Evolutionary conservation across 345 rosid genomes (phyloP), one percentile per base, ranked within the genome.

Genomic region (Eucalyptus marginata): DNA sequence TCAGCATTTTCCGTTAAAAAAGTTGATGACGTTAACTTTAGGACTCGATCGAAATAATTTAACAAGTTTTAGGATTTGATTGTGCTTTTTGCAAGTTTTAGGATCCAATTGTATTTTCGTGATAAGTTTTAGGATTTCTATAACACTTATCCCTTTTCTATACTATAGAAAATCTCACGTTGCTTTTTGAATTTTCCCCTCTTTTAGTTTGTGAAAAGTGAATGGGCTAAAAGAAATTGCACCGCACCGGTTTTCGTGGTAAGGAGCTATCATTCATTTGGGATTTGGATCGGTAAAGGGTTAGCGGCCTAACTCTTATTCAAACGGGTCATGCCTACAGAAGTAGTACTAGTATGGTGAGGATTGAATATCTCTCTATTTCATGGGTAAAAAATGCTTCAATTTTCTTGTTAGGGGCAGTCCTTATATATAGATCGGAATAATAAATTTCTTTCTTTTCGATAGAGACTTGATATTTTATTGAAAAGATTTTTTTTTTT

Each of bases 351-450:
- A 8, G 44, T 17, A 4, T 0, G 1, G 13, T 9, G 44, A 33
- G 13, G 3, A 33, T 68, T 68, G 44, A 33, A 68, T n/a, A 15
- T 33, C 44, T 8, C 80, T 68, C 44, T 33, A 17, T 68, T 68
- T 16, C 25, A 17, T 0, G 4, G 81, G 44, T 33, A 0, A 68
- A 9, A 68, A 68, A 31, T 15, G 9, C 31, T 3, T 31, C 79
- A 15, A 15, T n/a, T 66, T 31, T 66, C 24, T 68, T 68, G 43
- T 16, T 20, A 3, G 44, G 79, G 4, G 25, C 43, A 9, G 4
- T 68, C 0, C 24, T 68, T 68, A 31, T 68, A 68, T 68, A 68
- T 17, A 36, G 81, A 71, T 33, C 4, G 4, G 81, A 71, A 9
- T 71, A 17, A 71, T 33, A 71, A 36, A 9, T 36, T 17, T 36